Evolutionary conservation across 768 basidiomycete genomes (phyloP).

Genomic region (Bullera alba): DNA sequence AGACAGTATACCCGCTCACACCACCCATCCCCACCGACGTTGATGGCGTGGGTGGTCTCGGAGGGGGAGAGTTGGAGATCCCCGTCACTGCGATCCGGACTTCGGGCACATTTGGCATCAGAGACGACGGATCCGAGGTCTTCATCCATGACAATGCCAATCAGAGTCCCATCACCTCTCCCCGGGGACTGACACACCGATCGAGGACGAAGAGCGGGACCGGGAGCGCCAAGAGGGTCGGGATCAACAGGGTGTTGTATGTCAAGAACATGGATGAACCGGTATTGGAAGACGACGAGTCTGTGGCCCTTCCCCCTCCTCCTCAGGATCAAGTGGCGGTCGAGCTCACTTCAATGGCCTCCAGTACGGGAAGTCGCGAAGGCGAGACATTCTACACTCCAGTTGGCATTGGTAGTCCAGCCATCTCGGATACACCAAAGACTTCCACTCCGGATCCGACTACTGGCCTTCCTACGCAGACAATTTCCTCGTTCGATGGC

Average conservation of each 20-base stretch:
- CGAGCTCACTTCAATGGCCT: neutral
- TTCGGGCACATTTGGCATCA: conserved; percentile 28
- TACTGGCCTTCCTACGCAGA: no score
- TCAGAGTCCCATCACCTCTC: neutral
- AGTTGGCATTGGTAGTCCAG: neutral
- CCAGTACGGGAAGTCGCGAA: neutral
- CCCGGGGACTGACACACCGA: neutral
- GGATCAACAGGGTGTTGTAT: conserved; percentile 8
- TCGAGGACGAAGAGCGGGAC: conserved; percentile 1
- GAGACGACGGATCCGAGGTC: conserved; percentile 27
- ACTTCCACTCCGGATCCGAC: no score
- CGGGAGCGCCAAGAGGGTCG: conserved; percentile 9
- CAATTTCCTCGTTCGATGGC: no score
- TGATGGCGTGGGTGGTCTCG: no score
- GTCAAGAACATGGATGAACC: conserved; percentile 11
- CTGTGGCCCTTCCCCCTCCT: no score
- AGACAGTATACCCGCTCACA: no score
- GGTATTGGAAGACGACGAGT: neutral
- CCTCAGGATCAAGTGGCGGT: no score
- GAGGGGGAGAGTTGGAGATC: no score
- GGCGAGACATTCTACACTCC: neutral
- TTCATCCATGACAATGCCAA: no score
- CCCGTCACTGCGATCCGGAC: conserved; percentile 15
- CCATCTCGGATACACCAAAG: neutral
- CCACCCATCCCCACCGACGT: no score